A percentile compares a stretch with the other conserved stretches of the same genome.
Evolutionary conservation across 2,329 filamentous ascomycete genomes (phyloP).

Genomic region (Epichloe festucae): DNA sequence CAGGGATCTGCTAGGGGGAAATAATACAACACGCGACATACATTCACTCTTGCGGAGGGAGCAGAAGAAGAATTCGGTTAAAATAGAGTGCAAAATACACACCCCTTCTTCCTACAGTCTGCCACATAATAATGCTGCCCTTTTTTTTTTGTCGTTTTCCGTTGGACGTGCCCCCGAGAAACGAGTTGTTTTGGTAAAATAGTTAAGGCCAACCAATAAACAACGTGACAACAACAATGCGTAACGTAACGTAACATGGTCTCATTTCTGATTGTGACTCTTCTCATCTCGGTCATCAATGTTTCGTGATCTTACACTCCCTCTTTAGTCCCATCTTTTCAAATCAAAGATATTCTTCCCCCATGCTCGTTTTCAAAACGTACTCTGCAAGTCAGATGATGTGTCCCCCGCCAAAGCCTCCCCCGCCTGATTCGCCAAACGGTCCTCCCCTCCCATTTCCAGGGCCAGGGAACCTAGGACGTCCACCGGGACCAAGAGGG

Average conservation of each 20-base stretch:
- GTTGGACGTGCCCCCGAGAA: no score
- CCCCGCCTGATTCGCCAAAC: constrained; percentile 25
- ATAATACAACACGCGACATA: neutral
- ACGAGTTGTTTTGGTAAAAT: no score
- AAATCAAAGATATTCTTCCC: no score
- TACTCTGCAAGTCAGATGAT: constrained; percentile 16
- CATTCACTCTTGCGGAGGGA: neutral
- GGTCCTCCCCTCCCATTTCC: constrained; percentile 26
- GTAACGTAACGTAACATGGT: neutral
- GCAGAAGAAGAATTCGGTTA: neutral
- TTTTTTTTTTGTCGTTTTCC: no score
- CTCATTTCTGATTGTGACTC: neutral
- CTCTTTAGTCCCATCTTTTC: neutral
- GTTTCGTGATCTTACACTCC: neutral
- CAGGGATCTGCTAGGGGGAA: neutral
- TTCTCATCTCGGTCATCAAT: neutral
- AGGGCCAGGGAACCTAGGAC: constrained; percentile 33
- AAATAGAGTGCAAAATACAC: neutral
- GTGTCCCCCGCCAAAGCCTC: constrained; percentile 20
- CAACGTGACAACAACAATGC: no score
- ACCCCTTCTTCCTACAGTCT: neutral
- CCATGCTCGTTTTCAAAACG: no score
- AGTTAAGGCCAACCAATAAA: neutral
- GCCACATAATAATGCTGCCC: no score
- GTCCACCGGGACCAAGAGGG: constrained; percentile 59